Evolutionary conservation across 2,329 filamentous ascomycete genomes (phyloP).

Genomic region (Ophiostoma fasciatum): DNA sequence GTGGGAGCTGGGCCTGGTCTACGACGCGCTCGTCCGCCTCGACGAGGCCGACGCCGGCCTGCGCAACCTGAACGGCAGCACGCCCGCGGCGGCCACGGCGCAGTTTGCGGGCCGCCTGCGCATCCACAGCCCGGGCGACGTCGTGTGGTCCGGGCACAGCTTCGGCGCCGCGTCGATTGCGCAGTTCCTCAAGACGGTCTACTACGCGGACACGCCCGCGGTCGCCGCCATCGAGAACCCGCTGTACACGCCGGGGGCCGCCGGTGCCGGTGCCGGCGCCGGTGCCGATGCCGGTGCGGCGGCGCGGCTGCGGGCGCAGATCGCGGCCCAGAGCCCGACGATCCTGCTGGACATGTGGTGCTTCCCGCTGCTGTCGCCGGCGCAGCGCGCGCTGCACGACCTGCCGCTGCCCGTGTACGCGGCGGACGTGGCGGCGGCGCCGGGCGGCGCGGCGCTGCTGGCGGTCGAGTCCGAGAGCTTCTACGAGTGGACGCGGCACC

Average conservation of each 20-base stretch:
- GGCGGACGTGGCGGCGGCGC: constrained; percentile 29
- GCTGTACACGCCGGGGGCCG: too few species aligned
- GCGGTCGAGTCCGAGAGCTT: constrained; percentile 65
- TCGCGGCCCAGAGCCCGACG: constrained; percentile 50
- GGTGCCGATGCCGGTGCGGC: constrained; percentile 35
- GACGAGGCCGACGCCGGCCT: constrained; percentile 38
- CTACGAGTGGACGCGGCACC: constrained; percentile 61
- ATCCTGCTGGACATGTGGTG: constrained; percentile 73
- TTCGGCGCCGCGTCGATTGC: constrained; percentile 63
- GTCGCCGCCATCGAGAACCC: constrained; percentile 35
- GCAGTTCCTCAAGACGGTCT: constrained; percentile 68
- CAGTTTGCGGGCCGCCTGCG: constrained; percentile 49
- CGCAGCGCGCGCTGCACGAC: constrained; percentile 49
- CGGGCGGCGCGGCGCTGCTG: constrained; percentile 45
- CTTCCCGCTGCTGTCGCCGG: constrained; percentile 50
- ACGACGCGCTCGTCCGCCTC: constrained; percentile 52
- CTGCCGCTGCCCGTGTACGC: constrained; percentile 57
- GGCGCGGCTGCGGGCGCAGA: constrained; percentile 44
- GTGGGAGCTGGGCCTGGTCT: constrained; percentile 62
- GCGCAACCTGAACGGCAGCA: constrained; percentile 37
- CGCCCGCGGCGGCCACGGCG: constrained; percentile 32
- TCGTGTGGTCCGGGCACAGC: constrained; percentile 66
- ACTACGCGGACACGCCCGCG: constrained; percentile 41
- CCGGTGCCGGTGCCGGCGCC: too few species aligned
- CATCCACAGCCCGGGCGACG: constrained; percentile 54